phyloP scores from a whole-genome alignment of 176 grass and related monocot species.

The Hsuehochloa calcarea region DNA sequence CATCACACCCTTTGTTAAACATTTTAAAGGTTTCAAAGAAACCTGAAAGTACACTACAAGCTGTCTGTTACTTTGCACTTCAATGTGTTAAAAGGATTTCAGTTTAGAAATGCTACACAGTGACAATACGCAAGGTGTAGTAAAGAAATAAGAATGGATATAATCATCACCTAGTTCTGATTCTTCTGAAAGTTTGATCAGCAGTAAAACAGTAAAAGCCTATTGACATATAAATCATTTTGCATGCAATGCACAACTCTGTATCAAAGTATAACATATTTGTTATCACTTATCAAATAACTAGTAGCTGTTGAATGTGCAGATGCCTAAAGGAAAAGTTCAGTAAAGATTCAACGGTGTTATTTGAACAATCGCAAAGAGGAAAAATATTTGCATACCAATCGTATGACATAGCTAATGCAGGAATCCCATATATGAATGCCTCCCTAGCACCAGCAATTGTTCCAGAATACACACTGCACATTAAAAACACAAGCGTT shows the following conservation, averaged over 20 bases:
- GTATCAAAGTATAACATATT: neutral
- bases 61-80: neutral
- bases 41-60: neutral
- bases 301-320: neutral
- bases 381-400: constrained; percentile 51
- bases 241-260: neutral
- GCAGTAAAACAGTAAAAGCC: neutral
- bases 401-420: constrained; percentile 87
- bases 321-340: neutral
- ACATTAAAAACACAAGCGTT: constrained; percentile 35
- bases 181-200: neutral
- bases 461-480: constrained; percentile 91
- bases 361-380: neutral
- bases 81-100: neutral
- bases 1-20: neutral
- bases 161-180: neutral
- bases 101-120: neutral
- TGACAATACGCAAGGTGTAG: neutral
- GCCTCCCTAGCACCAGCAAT: constrained; percentile 95
- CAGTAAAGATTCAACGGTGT: neutral
- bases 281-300: neutral
- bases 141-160: neutral
- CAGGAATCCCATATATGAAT: constrained; percentile 75
- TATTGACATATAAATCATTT: neutral
- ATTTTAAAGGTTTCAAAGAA: neutral